Evolutionary conservation across 257 asterid genomes (phyloP).

Genomic region (Gentiana macrophylla): DNA sequence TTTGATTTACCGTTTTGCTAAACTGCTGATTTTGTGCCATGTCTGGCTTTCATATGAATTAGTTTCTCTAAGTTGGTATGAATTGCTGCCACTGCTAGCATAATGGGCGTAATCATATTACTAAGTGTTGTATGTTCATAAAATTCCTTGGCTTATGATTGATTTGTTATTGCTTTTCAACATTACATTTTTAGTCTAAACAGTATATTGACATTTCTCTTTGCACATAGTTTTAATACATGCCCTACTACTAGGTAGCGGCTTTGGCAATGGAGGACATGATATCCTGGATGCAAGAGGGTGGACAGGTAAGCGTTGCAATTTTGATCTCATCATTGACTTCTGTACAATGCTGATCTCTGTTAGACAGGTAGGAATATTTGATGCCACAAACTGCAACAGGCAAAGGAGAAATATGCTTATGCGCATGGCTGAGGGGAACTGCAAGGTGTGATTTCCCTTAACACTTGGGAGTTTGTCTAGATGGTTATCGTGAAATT

Average conservation of each 20-base stretch:
- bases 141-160: too few relatives aligned
- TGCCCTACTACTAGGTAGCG: constrained; percentile 94
- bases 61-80: not conserved
- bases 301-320: constrained; percentile 72
- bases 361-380: constrained; percentile 74
- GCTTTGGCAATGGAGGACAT: constrained; percentile 99
- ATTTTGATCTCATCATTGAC: constrained; percentile 10
- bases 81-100: too few relatives aligned
- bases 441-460: constrained; percentile 62
- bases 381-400: constrained; percentile 96
- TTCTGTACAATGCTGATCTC: constrained; percentile 19
- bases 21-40: too few relatives aligned
- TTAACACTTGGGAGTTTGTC: too few relatives aligned
- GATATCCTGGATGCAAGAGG: constrained; percentile 99
- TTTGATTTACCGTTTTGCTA: too few relatives aligned
- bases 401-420: constrained; percentile 89
- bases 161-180: not conserved
- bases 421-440: constrained; percentile 94
- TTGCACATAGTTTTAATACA: constrained; percentile 60
- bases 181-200: constrained; percentile 13
- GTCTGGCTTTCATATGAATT: too few relatives aligned
- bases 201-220: constrained; percentile 28
- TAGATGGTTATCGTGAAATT: too few relatives aligned
- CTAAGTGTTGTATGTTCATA: too few relatives aligned
- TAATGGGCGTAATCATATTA: not conserved